Conservation (phyloP, 2,329 filamentous ascomycete species). For the Penicillium sp. region DNA sequence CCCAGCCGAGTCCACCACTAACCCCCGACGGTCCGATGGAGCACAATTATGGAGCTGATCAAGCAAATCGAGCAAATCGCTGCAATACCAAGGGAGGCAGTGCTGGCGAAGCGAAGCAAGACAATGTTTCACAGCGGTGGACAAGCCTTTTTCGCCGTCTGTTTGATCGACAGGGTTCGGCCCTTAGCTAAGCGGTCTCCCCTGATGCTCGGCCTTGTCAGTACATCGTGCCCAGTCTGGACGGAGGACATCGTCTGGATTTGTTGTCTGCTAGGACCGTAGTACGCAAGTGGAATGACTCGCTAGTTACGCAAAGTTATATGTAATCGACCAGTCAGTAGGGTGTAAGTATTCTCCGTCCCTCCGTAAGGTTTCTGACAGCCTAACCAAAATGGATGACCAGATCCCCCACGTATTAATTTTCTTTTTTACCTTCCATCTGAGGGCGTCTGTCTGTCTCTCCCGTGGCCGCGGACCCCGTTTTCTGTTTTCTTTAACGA, state of each 20-base stretch:
- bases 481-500: constrained; percentile 1
- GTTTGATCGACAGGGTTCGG: constrained; percentile 33
- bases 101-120: constrained; percentile 19
- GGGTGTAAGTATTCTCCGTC: not conserved
- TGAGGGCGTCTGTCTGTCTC: not conserved
- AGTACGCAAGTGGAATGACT: no score
- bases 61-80: not conserved
- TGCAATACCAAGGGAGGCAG: constrained; percentile 17
- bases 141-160: constrained; percentile 24
- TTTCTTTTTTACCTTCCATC: not conserved
- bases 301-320: no score
- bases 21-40: not conserved
- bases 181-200: constrained; percentile 15
- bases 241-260: no score
- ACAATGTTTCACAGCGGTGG: constrained; percentile 28
- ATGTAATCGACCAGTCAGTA: no score
- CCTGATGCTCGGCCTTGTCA: not conserved
- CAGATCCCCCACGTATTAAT: not conserved
- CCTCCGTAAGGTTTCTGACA: not conserved
- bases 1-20: not conserved
- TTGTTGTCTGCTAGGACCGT: no score
- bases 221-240: no score
- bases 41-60: not conserved
- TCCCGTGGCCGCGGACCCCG: not conserved
- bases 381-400: not conserved